phyloP scores from a whole-genome alignment of 164 flowering plant genomes.

The Magnolia sinica region DNA sequence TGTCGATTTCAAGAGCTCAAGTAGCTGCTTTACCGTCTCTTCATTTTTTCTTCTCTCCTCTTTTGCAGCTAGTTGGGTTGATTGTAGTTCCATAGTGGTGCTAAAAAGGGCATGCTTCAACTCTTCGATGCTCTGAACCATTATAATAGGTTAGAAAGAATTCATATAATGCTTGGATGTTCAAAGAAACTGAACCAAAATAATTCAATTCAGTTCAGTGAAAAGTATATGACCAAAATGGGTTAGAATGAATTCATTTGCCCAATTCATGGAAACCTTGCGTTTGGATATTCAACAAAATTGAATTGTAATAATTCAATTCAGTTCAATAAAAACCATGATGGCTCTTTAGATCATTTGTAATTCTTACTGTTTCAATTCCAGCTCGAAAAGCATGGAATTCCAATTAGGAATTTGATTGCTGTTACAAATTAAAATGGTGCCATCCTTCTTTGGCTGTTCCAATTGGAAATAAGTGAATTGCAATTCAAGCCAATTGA shows the following conservation, averaged over 20 bases:
- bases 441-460: no score
- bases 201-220: not conserved
- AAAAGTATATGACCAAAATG: not conserved
- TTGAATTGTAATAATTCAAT: not conserved
- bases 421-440: no score
- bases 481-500: no score
- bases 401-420: no score
- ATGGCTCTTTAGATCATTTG: not conserved
- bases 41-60: conserved; percentile 48
- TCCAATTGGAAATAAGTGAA: no score
- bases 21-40: conserved; percentile 36
- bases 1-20: conserved; percentile 43
- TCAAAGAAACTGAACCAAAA: not conserved
- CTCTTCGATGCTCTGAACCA: conserved; percentile 45
- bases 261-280: no score
- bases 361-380: not conserved
- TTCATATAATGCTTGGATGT: not conserved
- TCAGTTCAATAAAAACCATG: not conserved
- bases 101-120: conserved; percentile 48
- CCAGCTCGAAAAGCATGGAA: no score
- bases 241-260: not conserved
- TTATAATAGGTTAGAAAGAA: not conserved
- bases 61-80: conserved; percentile 43
- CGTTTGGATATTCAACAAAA: not conserved
- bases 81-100: conserved; percentile 48